Evolutionary conservation across 2,329 filamentous ascomycete genomes (phyloP), one percentile per base, ranked within the genome.

Genomic region (Colletotrichum gloeosporioides): DNA sequence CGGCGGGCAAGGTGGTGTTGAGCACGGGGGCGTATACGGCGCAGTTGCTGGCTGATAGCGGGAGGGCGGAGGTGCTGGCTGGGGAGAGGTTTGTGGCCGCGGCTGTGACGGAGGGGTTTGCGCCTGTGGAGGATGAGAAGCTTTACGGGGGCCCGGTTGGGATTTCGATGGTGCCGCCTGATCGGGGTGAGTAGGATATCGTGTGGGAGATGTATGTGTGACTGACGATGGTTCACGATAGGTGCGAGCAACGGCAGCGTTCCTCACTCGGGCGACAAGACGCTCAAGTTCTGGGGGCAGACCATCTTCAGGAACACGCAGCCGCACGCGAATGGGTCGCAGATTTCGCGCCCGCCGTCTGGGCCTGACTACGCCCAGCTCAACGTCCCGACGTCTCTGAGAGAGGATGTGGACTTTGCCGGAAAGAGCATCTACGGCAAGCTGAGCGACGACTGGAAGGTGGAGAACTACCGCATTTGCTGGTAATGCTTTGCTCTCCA

Each of bases 401-500:
- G 88, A 79, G 83, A 88, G 61, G 89, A 91, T 73, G 88, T 91
- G 29, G 80, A 86, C 27, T 84, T 89, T 69, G 87, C 89, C 1
- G 88, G 88, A 66, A 82, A 87, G 61, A 86, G 88, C 12, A 90
- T 90, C 73, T 91, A 90, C 78, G 90, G 89, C 49, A 86, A 88
- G 66, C 87, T 87, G 10, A 88, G 88, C 39, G 85, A 85, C 34
- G 80, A 82, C 16, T 90, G 89, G 88, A 85, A 89, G 74, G 87
- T 90, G 82, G 87, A 88, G 62, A 88, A 90, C 77, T 87, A 90
- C 79, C 86, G 90, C 3, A 89, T 92, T 70, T 91, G 90, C 86
- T 92, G 90, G 90, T 91, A 7, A 3, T 15, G 0, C 32, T 39
- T 13, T n/a, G n/a, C n/a, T n/a, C n/a, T 2, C 22, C 4, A 7